Evolutionary conservation across 306 rosid genomes (phyloP).

Genomic region (Malus asiatica): DNA sequence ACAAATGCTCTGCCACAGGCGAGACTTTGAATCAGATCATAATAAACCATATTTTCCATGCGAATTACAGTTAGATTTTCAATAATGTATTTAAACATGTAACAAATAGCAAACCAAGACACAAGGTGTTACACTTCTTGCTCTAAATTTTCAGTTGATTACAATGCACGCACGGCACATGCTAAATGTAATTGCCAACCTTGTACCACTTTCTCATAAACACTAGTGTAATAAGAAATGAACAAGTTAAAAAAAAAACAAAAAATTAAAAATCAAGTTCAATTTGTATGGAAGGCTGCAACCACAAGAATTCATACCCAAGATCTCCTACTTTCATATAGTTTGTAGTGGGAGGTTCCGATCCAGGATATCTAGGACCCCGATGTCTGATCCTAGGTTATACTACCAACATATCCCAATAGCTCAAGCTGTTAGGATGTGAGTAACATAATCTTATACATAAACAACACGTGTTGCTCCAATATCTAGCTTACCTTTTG

Average conservation of each 20-base stretch:
- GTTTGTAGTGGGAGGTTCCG: background rate
- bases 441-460: background rate
- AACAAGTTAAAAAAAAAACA: no score
- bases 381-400: background rate
- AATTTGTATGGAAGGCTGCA: no score
- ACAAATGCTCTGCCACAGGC: conserved; percentile 53
- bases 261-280: no score
- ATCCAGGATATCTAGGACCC: background rate
- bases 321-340: background rate
- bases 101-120: background rate
- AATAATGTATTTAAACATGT: background rate
- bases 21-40: conserved; percentile 26
- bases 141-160: no score
- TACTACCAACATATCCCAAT: background rate
- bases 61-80: background rate
- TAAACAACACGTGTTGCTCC: background rate
- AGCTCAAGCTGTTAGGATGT: background rate
- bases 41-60: background rate
- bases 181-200: no score
- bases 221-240: no score
- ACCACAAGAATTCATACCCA: no score
- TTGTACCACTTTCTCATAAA: no score
- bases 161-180: no score
- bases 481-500: background rate
- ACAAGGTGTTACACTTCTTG: background rate